Evolutionary conservation across 192 early-diverging fungal species (phyloP).

Genomic region (Podila minutissima): DNA sequence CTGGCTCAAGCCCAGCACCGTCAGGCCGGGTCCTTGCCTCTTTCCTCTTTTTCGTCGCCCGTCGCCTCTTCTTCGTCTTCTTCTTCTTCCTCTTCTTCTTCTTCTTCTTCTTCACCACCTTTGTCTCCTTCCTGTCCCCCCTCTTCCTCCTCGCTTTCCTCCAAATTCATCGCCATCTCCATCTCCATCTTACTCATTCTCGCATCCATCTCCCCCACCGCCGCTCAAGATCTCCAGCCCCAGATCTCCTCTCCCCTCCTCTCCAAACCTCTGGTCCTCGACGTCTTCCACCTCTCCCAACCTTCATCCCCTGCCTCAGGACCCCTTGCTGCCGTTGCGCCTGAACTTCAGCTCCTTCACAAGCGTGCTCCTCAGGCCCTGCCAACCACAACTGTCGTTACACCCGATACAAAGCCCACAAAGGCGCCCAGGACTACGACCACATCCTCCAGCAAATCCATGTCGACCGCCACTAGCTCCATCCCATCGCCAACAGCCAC

Average conservation of each 20-base stretch:
- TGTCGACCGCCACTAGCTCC: background rate
- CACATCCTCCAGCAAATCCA: background rate
- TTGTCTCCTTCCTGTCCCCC: background rate
- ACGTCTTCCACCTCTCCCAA: background rate
- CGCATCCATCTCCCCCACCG: background rate
- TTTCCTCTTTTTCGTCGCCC: background rate
- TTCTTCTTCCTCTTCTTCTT: slow-evolving; percentile 2
- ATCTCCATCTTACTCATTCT: background rate
- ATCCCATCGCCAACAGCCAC: background rate
- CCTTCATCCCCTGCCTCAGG: background rate
- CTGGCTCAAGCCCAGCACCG: background rate
- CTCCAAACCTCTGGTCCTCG: slow-evolving; percentile 1
- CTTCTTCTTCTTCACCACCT: slow-evolving; percentile 2
- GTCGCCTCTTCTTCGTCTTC: background rate
- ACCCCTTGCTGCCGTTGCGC: background rate
- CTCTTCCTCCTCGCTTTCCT: background rate
- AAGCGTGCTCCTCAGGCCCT: background rate
- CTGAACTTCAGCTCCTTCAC: background rate
- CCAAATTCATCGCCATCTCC: background rate
- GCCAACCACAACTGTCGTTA: background rate
- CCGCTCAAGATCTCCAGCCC: background rate
- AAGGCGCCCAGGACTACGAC: slow-evolving; percentile 16
- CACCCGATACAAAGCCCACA: background rate
- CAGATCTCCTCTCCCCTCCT: background rate
- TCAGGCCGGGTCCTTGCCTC: slow-evolving; percentile 2